Evolutionary conservation across 2,329 filamentous ascomycete species (phyloP).

Genomic region (Stagonosporopsis cucurbitacearum): DNA sequence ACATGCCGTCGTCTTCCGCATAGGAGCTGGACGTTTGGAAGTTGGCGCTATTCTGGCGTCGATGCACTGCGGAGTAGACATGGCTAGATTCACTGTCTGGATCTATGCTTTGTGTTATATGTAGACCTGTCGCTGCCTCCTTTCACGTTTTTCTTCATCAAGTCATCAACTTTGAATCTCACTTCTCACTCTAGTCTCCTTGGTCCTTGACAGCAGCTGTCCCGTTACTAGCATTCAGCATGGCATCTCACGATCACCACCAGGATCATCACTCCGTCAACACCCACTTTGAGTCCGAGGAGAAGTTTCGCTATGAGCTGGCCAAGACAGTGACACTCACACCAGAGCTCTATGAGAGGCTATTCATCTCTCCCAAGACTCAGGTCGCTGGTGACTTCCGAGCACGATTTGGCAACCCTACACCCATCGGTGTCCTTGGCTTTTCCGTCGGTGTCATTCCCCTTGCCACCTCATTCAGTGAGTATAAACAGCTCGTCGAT

Average conservation of each 20-base stretch:
- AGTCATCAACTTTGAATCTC: not conserved
- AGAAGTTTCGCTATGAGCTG: slow-evolving; percentile 24
- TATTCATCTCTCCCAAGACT: slow-evolving; percentile 23
- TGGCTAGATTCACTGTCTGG: slow-evolving; percentile 3
- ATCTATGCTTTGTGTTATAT: slow-evolving; percentile 11
- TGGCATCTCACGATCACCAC: slow-evolving; percentile 18
- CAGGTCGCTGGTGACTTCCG: slow-evolving; percentile 15
- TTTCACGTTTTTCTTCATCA: not conserved
- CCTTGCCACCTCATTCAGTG: slow-evolving; percentile 23
- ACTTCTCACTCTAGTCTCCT: not conserved
- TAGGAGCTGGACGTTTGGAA: slow-evolving; percentile 4
- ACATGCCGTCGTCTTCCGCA: slow-evolving; percentile 3
- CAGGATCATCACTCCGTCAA: not conserved
- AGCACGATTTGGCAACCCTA: slow-evolving; percentile 20
- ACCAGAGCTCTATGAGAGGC: slow-evolving; percentile 25
- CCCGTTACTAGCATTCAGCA: not conserved
- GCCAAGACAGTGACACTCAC: slow-evolving; percentile 22
- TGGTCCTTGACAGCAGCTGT: not conserved
- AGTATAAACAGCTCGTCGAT: not conserved
- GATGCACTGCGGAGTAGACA: slow-evolving; percentile 6
- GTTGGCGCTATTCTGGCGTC: slow-evolving; percentile 1
- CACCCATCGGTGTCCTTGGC: slow-evolving; percentile 24
- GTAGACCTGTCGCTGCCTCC: not conserved
- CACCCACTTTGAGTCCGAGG: slow-evolving; percentile 22
- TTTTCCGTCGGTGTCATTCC: slow-evolving; percentile 23